These are phyloP conservation scores for Tuber melanosporum DNA, from an alignment of 495 filamentous ascomycete species.

Conservation along the genomic window DNA sequence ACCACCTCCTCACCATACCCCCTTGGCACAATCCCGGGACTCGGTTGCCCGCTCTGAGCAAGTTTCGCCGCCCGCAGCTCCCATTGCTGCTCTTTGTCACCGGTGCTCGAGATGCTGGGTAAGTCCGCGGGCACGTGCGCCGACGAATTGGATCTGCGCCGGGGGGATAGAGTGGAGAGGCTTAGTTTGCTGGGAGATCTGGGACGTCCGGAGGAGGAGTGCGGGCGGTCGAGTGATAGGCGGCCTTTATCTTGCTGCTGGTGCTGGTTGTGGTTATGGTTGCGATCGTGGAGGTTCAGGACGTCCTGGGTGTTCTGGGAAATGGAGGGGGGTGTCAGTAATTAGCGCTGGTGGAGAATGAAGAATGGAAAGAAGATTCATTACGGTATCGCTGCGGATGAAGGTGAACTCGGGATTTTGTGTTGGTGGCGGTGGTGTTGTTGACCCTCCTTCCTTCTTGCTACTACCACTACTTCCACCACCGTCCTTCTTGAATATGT, in stretches of 20 bases:
- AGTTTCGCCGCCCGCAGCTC: slow-evolving; percentile 36
- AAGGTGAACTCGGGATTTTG: slow-evolving; percentile 66
- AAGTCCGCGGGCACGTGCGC: slow-evolving; percentile 71
- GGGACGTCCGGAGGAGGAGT: slow-evolving; percentile 13
- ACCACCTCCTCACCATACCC: slow-evolving; percentile 3
- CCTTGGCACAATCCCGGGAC: not conserved
- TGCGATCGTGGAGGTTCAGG: slow-evolving; percentile 44
- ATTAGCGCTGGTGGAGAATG: slow-evolving; percentile 41
- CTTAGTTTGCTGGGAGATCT: slow-evolving; percentile 44
- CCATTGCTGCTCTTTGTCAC: slow-evolving; percentile 47
- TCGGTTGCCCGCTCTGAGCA: slow-evolving; percentile 23
- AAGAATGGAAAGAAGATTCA: slow-evolving; percentile 13
- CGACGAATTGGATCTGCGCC: slow-evolving; percentile 56
- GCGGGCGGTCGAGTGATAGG: slow-evolving; percentile 23
- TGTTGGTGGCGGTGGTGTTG: not conserved
- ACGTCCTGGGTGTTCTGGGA: slow-evolving; percentile 48
- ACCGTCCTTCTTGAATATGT: not conserved
- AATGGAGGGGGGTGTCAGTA: slow-evolving; percentile 43
- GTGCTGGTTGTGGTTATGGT: slow-evolving; percentile 40
- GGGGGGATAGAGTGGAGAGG: slow-evolving; percentile 34
- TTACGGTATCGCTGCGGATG: slow-evolving; percentile 68
- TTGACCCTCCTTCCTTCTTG: not conserved
- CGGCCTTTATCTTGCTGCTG: slow-evolving; percentile 41
- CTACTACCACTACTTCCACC: not conserved
- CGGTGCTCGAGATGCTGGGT: slow-evolving; percentile 57